A percentile compares a stretch with the other conserved stretches of the same genome.
Evolutionary conservation across 306 rosid genomes (phyloP).

Genomic region (Urtica urens): DNA sequence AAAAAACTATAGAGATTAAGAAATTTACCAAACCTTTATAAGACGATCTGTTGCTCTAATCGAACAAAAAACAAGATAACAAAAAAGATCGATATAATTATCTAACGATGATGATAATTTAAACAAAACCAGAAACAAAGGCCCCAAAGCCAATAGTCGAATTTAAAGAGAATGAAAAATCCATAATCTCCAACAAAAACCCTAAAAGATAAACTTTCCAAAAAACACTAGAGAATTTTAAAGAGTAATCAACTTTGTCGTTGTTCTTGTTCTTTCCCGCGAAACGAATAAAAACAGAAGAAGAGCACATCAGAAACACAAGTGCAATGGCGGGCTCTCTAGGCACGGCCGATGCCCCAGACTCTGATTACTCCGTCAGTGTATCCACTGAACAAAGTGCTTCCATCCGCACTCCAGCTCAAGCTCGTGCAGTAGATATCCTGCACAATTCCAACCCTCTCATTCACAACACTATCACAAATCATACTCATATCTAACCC

Average conservation of each 20-base stretch:
- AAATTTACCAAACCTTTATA: no score
- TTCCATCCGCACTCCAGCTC: constrained; percentile 88
- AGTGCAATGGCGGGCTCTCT: constrained; percentile 14
- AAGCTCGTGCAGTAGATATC: constrained; percentile 56
- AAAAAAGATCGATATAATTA: constrained; percentile 12
- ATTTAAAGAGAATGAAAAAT: constrained; percentile 25
- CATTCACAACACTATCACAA: no score
- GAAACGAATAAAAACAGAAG: constrained; percentile 24
- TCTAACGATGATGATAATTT: constrained; percentile 1
- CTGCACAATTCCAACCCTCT: constrained; percentile 20
- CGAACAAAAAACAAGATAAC: no score
- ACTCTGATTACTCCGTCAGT: constrained; percentile 92
- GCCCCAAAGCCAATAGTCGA: constrained; percentile 43
- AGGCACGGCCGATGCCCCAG: constrained; percentile 79
- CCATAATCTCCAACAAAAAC: constrained; percentile 25
- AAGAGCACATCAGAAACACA: constrained; percentile 6
- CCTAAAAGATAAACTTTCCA: constrained; percentile 19
- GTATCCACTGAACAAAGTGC: constrained; percentile 94
- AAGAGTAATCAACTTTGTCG: constrained; percentile 25
- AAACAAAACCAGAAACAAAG: constrained; percentile 20
- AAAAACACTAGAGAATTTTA: constrained; percentile 18
- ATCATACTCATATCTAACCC: no score
- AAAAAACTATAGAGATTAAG: no score
- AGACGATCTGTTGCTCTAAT: no score
- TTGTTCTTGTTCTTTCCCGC: constrained; percentile 13